Conservation (phyloP, 2,329 filamentous ascomycete genomes). For the Exophiala viscosa region DNA sequence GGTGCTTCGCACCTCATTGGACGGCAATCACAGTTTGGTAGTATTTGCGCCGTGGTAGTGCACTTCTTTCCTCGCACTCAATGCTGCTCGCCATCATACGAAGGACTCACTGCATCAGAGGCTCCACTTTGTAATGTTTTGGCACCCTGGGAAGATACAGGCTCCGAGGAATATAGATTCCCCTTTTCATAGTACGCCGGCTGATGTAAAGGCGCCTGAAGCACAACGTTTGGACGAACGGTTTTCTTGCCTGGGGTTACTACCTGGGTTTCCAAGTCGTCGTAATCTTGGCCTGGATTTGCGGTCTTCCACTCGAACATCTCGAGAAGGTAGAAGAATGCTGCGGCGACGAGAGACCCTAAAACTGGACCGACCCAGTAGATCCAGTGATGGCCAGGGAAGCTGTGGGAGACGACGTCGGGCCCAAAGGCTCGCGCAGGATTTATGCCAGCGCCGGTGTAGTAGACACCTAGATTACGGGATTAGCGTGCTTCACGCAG, state of each 20-base stretch:
- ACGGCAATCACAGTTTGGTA: too few species aligned
- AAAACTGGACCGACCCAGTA: conserved; percentile 48
- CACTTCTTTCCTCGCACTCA: too few species aligned
- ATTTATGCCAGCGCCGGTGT: conserved; percentile 46
- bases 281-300: conserved; percentile 52
- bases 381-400: conserved; percentile 49
- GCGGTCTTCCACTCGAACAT: conserved; percentile 41
- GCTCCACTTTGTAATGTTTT: too few species aligned
- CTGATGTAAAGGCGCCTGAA: too few species aligned
- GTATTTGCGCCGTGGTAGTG: too few species aligned
- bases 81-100: too few species aligned
- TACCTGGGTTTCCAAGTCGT: conserved; percentile 16
- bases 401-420: conserved; percentile 42
- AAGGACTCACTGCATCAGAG: too few species aligned
- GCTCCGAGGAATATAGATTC: too few species aligned
- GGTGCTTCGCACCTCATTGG: too few species aligned
- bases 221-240: background rate
- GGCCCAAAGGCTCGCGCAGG: conserved; percentile 48
- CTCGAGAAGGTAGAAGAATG: conserved; percentile 47
- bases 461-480: conserved; percentile 39
- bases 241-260: background rate
- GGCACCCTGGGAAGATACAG: too few species aligned
- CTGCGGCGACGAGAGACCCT: conserved; percentile 45
- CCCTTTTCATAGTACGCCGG: too few species aligned
- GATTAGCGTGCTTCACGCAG: background rate